phyloP scores from a whole-genome alignment of 495 filamentous ascomycete species.

The Evernia prunastri region DNA sequence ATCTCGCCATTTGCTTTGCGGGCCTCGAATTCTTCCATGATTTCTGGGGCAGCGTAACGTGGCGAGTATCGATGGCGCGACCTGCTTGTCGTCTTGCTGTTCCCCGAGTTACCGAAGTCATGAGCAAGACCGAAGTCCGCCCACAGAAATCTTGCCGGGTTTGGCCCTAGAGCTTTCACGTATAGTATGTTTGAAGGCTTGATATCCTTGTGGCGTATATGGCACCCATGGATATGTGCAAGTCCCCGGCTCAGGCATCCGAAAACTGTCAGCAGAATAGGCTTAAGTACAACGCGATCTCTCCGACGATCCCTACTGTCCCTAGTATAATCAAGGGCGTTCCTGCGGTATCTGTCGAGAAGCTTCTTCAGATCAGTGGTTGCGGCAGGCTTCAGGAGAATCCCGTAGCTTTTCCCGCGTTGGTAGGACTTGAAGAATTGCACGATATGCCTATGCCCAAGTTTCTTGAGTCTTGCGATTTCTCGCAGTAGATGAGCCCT shows the following conservation, averaged over 20 bases:
- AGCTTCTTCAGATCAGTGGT: constrained; percentile 15
- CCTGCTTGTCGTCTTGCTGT: constrained; percentile 17
- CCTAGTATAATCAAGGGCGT: not conserved
- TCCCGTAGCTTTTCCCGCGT: constrained; percentile 14
- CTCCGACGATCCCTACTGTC: not conserved
- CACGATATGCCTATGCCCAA: constrained; percentile 18
- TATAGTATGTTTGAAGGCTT: constrained; percentile 21
- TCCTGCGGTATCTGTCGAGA: constrained; percentile 2
- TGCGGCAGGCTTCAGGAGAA: constrained; percentile 20
- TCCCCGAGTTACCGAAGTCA: constrained; percentile 32
- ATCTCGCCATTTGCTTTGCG: constrained; percentile 1
- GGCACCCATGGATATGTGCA: constrained; percentile 11
- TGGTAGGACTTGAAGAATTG: constrained; percentile 21
- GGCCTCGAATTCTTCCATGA: constrained; percentile 8
- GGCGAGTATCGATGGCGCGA: constrained; percentile 11
- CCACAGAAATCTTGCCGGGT: constrained; percentile 20
- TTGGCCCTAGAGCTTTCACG: not conserved
- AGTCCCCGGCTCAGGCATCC: constrained; percentile 11
- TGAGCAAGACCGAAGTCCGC: constrained; percentile 32
- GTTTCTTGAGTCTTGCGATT: constrained; percentile 14
- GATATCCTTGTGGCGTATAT: constrained; percentile 19
- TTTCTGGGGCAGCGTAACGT: constrained; percentile 22
- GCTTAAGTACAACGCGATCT: constrained; percentile 1
- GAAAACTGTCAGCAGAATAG: constrained; percentile 12
- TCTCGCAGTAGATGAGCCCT: constrained; percentile 18